Base-by-base conservation (phyloP, 176 grass and related monocot genomes). In the Oryza nivara region DNA sequence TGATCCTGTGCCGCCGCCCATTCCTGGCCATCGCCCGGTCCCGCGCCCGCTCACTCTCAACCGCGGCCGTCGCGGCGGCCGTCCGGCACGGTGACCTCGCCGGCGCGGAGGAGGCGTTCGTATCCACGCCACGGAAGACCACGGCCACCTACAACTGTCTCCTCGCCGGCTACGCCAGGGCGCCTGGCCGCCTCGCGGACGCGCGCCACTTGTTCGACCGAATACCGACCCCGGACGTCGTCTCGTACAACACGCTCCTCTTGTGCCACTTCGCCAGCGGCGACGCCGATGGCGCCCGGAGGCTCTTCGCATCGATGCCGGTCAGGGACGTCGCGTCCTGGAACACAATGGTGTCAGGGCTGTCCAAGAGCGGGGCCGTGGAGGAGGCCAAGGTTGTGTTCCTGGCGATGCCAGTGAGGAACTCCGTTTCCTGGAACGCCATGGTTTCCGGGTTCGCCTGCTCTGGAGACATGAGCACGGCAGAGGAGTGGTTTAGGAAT, bases 221-320 rank as follows among this genome's bases (percentile, higher is more conserved):
- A 61, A 91, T 94, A 35, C 87, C 86, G 19, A 35, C 45, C 11
- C 89, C 87, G 20, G 92, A 94, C 76, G 16, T 43, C 17, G 84
- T 94, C 43, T 94, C 92, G 77, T 91, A 89, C 92, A 94, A 94
- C 89, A 94, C 92, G 41, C 89, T 94, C 51, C 86, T 94, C 80
- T 88, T 89, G 44, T 89, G 92, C 77, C 80, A 91, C 84, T 81
- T 94, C 61, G 72, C 79, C 77, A 77, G 20, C 30, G 86, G 72
- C 7, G 92, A 94, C 77, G 26, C 89, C 25, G 46, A 47, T 14
- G 92, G 92, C 72, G 92, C 86, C 11, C 51, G 89, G 40, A 75
- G 43, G 34, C 80, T 94, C 77, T 94, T 94, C 71, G 66, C 2
- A 49, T 51, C 28, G 36, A 91, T 94, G 89, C 86, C 92, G 4